A percentile compares a stretch with the other conserved stretches of the same genome.
phyloP scores from a whole-genome alignment of 208 protist genomes.

The Acanthamoeba divionensis region DNA sequence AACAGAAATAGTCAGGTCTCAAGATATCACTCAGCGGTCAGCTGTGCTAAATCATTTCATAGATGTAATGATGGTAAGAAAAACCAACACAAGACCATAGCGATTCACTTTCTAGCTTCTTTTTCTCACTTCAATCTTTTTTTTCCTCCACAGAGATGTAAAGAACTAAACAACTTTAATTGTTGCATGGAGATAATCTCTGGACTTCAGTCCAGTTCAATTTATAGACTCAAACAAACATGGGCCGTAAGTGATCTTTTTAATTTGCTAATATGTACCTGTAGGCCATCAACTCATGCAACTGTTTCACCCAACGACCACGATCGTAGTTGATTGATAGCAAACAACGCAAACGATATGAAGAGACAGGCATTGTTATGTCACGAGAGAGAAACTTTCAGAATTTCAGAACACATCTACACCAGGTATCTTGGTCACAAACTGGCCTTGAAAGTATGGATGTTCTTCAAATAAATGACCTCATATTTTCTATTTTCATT shows the following conservation, averaged over 20 bases:
- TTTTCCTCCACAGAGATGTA: conserved; percentile 41
- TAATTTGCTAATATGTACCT: not conserved
- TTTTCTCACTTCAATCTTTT: not conserved
- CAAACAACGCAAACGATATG: conserved; percentile 3
- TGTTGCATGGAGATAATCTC: conserved; percentile 69
- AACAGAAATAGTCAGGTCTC: conserved; percentile 60
- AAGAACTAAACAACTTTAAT: conserved; percentile 71
- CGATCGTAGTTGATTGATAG: not conserved
- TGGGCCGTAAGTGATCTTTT: conserved; percentile 64
- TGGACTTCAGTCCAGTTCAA: conserved; percentile 62
- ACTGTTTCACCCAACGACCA: not conserved
- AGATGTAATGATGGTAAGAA: conserved; percentile 36
- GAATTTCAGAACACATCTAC: not conserved
- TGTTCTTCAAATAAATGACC: not conserved
- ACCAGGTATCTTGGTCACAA: not conserved
- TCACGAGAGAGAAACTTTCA: conserved; percentile 42
- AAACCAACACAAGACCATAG: not conserved
- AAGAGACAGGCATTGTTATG: conserved; percentile 20
- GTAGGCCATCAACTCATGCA: not conserved
- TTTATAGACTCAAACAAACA: conserved; percentile 65
- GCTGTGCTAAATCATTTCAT: conserved; percentile 63
- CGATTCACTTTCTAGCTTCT: not conserved
- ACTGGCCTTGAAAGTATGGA: not conserved
- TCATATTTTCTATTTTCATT: not conserved
- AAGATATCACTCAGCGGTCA: conserved; percentile 52